Evolutionary conservation across 169 alveolate species (phyloP).

Genomic region (Blepharisma undulans): DNA sequence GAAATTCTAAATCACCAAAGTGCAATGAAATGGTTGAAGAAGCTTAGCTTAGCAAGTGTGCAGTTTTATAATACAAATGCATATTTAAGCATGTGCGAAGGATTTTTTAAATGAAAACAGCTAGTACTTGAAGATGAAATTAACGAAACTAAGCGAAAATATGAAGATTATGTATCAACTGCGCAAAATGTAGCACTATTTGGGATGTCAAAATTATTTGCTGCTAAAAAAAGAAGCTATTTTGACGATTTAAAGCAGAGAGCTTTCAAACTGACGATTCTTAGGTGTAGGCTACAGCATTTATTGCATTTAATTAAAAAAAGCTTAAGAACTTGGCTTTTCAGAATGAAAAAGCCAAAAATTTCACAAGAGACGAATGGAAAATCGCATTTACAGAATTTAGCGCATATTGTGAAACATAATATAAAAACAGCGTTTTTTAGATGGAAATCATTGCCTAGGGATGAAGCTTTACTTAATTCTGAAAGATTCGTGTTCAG

Average conservation of each 20-base stretch:
- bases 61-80: not conserved
- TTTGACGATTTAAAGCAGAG: not conserved
- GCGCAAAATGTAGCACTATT: not conserved
- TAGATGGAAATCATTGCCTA: not conserved
- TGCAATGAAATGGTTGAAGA: not conserved
- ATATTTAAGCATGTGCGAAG: not conserved
- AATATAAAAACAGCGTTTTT: not conserved
- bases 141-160: not conserved
- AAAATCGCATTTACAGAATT: not conserved
- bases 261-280: not conserved
- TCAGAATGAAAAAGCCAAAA: not conserved
- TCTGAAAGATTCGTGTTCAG: not conserved
- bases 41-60: not conserved
- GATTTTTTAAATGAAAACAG: not conserved
- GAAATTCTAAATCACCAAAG: not conserved
- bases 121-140: not conserved
- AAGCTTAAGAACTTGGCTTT: not conserved
- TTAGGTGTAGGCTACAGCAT: not conserved
- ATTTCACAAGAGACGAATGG: not conserved
- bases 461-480: not conserved
- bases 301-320: too few relatives aligned
- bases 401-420: not conserved
- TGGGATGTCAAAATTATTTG: not conserved
- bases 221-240: not conserved
- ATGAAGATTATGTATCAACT: not conserved